Conservation (phyloP, 345 rosid species). For the Brassica rapa region DNA sequence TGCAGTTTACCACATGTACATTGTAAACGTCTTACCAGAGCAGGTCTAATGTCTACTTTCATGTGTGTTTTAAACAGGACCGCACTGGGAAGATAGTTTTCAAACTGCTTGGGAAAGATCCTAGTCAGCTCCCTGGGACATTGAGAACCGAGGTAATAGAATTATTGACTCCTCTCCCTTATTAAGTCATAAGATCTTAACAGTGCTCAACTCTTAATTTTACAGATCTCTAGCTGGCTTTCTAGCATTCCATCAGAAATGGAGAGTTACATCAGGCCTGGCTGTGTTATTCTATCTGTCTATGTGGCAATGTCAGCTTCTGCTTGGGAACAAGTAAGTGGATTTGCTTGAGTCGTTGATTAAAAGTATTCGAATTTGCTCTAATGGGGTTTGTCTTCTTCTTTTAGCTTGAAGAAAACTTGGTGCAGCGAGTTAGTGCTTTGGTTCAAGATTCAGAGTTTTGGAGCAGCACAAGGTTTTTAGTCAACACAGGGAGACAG, state of each 20-base stretch:
- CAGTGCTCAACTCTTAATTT: conserved; percentile 28
- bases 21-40: neutral
- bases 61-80: conserved; percentile 45
- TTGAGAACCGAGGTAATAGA: conserved; percentile 57
- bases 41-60: neutral
- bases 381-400: too few relatives aligned
- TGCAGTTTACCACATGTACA: neutral
- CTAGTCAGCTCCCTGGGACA: conserved; percentile 71
- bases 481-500: conserved; percentile 61
- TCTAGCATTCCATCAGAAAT: conserved; percentile 84
- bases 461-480: conserved; percentile 81
- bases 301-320: conserved; percentile 69
- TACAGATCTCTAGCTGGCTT: conserved; percentile 83
- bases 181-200: neutral
- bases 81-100: conserved; percentile 66
- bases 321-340: conserved; percentile 78
- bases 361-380: neutral
- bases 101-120: conserved; percentile 73
- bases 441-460: conserved; percentile 65
- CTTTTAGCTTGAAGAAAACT: conserved; percentile 66
- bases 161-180: neutral
- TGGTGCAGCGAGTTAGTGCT: conserved; percentile 48
- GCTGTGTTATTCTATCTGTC: conserved; percentile 75
- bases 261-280: conserved; percentile 96
- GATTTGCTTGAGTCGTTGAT: neutral